Conservation (phyloP, 108 stramenopile genomes). For the Pseudonitzschia pungens region DNA sequence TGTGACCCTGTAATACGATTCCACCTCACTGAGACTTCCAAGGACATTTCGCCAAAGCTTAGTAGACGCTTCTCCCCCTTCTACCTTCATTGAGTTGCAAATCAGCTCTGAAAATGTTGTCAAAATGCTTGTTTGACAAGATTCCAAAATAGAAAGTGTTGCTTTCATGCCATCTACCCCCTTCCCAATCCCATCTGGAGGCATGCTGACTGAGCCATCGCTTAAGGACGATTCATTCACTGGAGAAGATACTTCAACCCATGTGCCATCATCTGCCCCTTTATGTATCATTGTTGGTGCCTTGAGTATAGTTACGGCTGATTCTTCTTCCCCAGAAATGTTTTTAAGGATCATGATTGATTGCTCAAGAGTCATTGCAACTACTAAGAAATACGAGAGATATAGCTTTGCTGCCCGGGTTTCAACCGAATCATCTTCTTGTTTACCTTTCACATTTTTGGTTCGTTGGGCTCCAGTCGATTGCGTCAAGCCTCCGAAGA, state of each 20-base stretch:
- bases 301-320: slow-evolving; percentile 24
- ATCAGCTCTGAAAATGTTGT: slow-evolving; percentile 63
- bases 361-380: slow-evolving; percentile 44
- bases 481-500: slow-evolving; percentile 44
- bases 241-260: slow-evolving; percentile 49
- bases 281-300: slow-evolving; percentile 31
- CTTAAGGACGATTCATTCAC: slow-evolving; percentile 25
- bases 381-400: slow-evolving; percentile 38
- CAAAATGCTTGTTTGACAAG: slow-evolving; percentile 66
- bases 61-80: slow-evolving; percentile 81
- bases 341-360: slow-evolving; percentile 17
- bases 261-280: slow-evolving; percentile 39
- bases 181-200: slow-evolving; percentile 2
- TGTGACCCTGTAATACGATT: slow-evolving; percentile 15
- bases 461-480: slow-evolving; percentile 12
- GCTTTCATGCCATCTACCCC: slow-evolving; percentile 8
- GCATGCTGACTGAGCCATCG: slow-evolving; percentile 14
- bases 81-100: slow-evolving; percentile 70
- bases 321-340: neutral
- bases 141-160: slow-evolving; percentile 22
- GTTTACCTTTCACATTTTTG: slow-evolving; percentile 4
- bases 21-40: slow-evolving; percentile 28
- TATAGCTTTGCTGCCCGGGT: slow-evolving; percentile 39
- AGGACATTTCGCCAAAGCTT: slow-evolving; percentile 64
- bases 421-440: slow-evolving; percentile 16